Base-by-base conservation (phyloP, 2,329 filamentous ascomycete genomes). In the Periconia macrospinosa region DNA sequence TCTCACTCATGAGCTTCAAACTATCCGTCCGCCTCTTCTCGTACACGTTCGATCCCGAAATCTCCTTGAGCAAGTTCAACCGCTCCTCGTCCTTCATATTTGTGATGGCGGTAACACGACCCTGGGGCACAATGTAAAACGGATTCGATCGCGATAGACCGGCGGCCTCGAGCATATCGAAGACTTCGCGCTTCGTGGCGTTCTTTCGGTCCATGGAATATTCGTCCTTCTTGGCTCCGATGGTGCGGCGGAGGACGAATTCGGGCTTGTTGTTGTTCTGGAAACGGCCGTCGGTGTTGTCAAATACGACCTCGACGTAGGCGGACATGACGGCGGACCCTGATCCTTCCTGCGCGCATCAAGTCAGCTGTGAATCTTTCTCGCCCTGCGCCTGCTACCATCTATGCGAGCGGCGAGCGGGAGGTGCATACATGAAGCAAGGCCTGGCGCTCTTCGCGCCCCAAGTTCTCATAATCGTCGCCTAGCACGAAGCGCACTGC, bases 261-360 rank as follows among this genome's bases (percentile, higher is more conserved):
- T 99, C 93, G 55, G 92, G 88, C 70, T 91, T 94, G 63, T 91
- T 91, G 10, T 92, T 97, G 40, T 92, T 97, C 35, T 92, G 92
- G 69, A 99, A 97, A 65, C 94, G 90, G 65, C 95, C 91, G 72
- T 99, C 93, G 66, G 85, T 90, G 72, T 99, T 99, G 82, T 99
- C 94, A 75, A 99, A 99, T 62, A 97, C 96, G 67, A 99, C 91
- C 76, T 99, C 94, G 55, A 99, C 95, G 67, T 97, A 99, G n/a
- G 94, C 95, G 45, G 92, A 96, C 91, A 97, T 96, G 67, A 99
- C 93, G 15, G 94, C 94, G 3, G 93, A 96, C 35, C 94, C 95
- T 3, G 94, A 96, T 41, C 95, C 95, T 81, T 99, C 95, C n/a
- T n/a, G n/a, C n/a, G n/a, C n/a, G n/a, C n/a, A n/a, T n/a, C n/a